Evolutionary conservation across 192 early-diverging fungal species (phyloP).

Genomic region (Backusella tuberculispora): DNA sequence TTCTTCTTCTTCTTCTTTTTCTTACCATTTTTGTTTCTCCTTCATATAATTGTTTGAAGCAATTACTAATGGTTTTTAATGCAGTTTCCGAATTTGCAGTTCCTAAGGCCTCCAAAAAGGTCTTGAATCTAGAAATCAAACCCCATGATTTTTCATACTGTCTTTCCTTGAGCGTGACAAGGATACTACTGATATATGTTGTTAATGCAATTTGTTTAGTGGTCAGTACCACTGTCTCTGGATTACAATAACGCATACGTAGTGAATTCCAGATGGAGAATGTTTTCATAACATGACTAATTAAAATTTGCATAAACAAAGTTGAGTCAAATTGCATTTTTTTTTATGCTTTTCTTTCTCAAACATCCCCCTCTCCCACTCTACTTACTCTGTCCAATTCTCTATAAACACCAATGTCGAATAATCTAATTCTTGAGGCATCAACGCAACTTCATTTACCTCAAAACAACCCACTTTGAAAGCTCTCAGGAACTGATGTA

Average conservation of each 20-base stretch:
- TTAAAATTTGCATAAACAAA: conserved; percentile 11
- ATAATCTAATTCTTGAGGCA: conserved; percentile 18
- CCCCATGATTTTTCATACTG: conserved; percentile 46
- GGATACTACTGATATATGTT: conserved; percentile 30
- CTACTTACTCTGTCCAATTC: conserved; percentile 41
- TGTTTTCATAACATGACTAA: conserved; percentile 32
- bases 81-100: background rate
- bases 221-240: conserved; percentile 4
- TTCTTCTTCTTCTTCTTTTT: background rate
- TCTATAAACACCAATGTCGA: conserved; percentile 33
- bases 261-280: conserved; percentile 29
- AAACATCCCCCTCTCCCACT: background rate
- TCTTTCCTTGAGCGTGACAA: conserved; percentile 33
- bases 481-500: conserved; percentile 36
- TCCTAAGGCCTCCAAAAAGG: conserved; percentile 21
- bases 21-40: conserved; percentile 28
- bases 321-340: background rate
- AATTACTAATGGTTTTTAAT: background rate
- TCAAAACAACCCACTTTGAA: conserved; percentile 36
- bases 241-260: background rate
- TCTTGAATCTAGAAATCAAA: conserved; percentile 26
- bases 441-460: conserved; percentile 28
- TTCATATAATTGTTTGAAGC: background rate
- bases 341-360: background rate
- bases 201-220: conserved; percentile 31